Conservation (phyloP, 202 grass and related monocot genomes). For the Schoenoplectus triqueter region DNA sequence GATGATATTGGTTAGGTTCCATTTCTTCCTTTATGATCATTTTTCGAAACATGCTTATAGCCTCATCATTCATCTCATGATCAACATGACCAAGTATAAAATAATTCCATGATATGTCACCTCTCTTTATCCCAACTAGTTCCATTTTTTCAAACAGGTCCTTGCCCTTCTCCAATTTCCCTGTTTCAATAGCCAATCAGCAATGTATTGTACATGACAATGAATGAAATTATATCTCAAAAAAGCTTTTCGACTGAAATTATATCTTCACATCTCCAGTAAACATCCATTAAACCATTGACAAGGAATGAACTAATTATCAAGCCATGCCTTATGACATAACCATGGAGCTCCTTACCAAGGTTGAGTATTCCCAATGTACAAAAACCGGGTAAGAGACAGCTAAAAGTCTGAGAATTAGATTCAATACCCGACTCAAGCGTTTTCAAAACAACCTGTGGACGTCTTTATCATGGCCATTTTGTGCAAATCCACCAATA, state of each 20-base stretch:
- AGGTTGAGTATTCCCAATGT: slow-evolving; percentile 54
- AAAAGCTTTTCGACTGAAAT: slow-evolving; percentile 19
- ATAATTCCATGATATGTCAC: slow-evolving; percentile 42
- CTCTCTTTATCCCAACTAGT: slow-evolving; percentile 39
- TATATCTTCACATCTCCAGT: slow-evolving; percentile 38
- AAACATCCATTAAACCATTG: slow-evolving; percentile 50
- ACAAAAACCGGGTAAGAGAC: slow-evolving; percentile 70
- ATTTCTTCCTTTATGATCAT: slow-evolving; percentile 36
- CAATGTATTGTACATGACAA: slow-evolving; percentile 39
- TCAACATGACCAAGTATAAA: slow-evolving; percentile 43
- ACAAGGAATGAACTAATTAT: slow-evolving; percentile 61
- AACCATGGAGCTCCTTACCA: slow-evolving; percentile 75
- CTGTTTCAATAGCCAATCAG: slow-evolving; percentile 36
- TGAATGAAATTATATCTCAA: slow-evolving; percentile 20
- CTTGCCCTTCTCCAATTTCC: slow-evolving; percentile 39
- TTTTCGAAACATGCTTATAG: slow-evolving; percentile 39
- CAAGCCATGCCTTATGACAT: slow-evolving; percentile 57
- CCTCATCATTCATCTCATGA: slow-evolving; percentile 38
- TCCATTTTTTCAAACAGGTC: slow-evolving; percentile 42
- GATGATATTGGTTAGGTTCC: slow-evolving; percentile 30
- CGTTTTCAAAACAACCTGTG: slow-evolving; percentile 69
- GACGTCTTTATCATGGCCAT: slow-evolving; percentile 62
- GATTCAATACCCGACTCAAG: slow-evolving; percentile 50
- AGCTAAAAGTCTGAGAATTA: slow-evolving; percentile 61
- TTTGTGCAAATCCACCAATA: slow-evolving; percentile 68